phyloP scores from a whole-genome alignment of 306 rosid genomes.

The Gleditsia sinensis region DNA sequence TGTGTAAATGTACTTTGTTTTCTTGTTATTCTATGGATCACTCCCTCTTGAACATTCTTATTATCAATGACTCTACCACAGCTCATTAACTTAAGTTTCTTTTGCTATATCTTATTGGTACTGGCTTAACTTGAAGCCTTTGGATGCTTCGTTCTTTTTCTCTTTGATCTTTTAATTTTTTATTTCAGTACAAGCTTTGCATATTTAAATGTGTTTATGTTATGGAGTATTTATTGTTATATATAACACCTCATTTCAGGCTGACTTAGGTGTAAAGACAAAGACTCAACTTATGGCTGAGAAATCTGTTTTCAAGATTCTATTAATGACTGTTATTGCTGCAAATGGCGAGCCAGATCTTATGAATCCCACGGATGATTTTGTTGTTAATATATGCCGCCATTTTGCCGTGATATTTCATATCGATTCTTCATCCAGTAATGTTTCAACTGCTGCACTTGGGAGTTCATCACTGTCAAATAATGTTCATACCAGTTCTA shows the following conservation, averaged over 20 bases:
- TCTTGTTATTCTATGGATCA: slow-evolving; percentile 4
- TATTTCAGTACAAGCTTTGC: background rate
- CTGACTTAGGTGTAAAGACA: slow-evolving; percentile 98
- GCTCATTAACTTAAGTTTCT: slow-evolving; percentile 4
- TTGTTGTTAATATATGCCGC: slow-evolving; percentile 84
- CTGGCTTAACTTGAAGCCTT: slow-evolving; percentile 18
- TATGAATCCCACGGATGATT: slow-evolving; percentile 80
- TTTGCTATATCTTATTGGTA: slow-evolving; percentile 14
- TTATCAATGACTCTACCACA: slow-evolving; percentile 9
- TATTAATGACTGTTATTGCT: slow-evolving; percentile 87
- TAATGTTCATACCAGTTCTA: slow-evolving; percentile 58
- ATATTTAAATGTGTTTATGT: background rate
- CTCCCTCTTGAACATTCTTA: slow-evolving; percentile 20
- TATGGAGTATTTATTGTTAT: slow-evolving; percentile 32
- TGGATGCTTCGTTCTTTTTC: slow-evolving; percentile 3
- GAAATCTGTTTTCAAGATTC: slow-evolving; percentile 94
- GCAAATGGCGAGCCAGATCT: slow-evolving; percentile 88
- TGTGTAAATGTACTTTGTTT: slow-evolving; percentile 1
- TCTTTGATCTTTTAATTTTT: slow-evolving; percentile 13
- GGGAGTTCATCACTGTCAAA: slow-evolving; percentile 67
- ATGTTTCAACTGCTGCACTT: slow-evolving; percentile 53
- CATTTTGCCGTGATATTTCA: slow-evolving; percentile 97
- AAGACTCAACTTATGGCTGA: slow-evolving; percentile 99
- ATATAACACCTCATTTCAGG: slow-evolving; percentile 54
- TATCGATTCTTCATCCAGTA: slow-evolving; percentile 62